A percentile compares a stretch with the other conserved stretches of the same genome.
Evolutionary conservation across 345 rosid genomes (phyloP).

Genomic region (Kandelia obovata): DNA sequence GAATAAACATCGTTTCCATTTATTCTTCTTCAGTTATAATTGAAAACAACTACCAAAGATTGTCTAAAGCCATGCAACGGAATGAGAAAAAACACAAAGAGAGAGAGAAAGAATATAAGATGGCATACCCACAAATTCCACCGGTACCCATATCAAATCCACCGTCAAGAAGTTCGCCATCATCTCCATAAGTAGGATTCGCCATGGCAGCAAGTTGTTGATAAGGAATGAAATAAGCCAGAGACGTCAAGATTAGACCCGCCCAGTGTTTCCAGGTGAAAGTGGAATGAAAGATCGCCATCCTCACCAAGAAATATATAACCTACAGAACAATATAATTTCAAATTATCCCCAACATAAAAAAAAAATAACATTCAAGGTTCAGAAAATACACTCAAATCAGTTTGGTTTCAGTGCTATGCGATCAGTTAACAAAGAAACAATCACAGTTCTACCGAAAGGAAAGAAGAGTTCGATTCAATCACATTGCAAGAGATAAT

Average conservation of each 20-base stretch:
- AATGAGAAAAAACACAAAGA: neutral
- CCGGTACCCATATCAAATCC: slow-evolving; percentile 75
- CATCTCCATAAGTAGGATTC: slow-evolving; percentile 53
- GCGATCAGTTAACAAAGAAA: no score
- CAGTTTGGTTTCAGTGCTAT: no score
- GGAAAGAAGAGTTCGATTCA: neutral
- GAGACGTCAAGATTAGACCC: slow-evolving; percentile 64
- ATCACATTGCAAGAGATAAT: slow-evolving; percentile 70
- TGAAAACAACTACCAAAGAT: neutral
- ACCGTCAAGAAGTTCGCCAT: slow-evolving; percentile 86
- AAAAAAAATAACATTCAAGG: neutral
- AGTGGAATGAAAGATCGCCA: slow-evolving; percentile 56
- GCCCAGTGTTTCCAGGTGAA: slow-evolving; percentile 80
- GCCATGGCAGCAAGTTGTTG: slow-evolving; percentile 75
- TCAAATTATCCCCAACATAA: neutral
- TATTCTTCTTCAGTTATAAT: neutral
- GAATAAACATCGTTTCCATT: no score
- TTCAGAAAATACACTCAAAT: no score
- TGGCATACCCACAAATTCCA: slow-evolving; percentile 81
- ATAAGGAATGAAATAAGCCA: slow-evolving; percentile 65
- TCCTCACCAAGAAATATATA: slow-evolving; percentile 61
- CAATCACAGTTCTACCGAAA: neutral
- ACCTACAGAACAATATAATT: slow-evolving; percentile 39
- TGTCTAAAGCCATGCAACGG: neutral
- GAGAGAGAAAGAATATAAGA: neutral